Base-by-base conservation (phyloP, 805 yeast species). In the Wickerhamomyces ciferrii region DNA sequence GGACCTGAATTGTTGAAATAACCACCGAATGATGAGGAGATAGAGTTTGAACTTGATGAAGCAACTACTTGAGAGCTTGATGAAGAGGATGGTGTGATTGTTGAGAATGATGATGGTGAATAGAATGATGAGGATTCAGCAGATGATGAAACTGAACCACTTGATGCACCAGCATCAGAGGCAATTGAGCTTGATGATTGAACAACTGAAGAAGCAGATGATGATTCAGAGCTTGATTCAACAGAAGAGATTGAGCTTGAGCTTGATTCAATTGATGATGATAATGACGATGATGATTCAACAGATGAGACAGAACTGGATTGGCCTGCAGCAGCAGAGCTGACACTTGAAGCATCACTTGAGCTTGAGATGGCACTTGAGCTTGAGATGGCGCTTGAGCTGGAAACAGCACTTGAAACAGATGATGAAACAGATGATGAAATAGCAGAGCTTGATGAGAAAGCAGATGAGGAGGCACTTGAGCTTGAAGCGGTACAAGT, bases 101-200 rank as follows among this genome's bases (percentile, higher is more conserved):
- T 23, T 18, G 34, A 15, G 38, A n/a, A 21, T 21, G 14, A 27
- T 8, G 31, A 27, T 7, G 31, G 31, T 27, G 31, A 27, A 10
- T 27, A 10, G 63, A 14, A 51, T 53, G 14, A 68, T 63, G 40
- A 66, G 51, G 60, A 59, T 19, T 54, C 59, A 29, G 32, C 14
- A 13, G 14, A 10, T 13, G 35, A 32, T 14, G 35, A 32, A 9
- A 32, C 31, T 27, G 31, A 10, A 7, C 4, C 18, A 32, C 35
- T 32, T 32, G 35, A 32, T 5, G 19, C 8, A 32, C 19, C 19
- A 17, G 35, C 35, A 15, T 15, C 35, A 32, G 35, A 32, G 15
- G 35, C 35, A 31, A 29, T 10, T n/a, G 29, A 29, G 42, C 19
- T 21, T 17, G n/a, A 15, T 15, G 32, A 23, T 25, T 35, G 17